phyloP scores from a whole-genome alignment of 257 asterid genomes.

The Jacaranda mimosifolia region DNA sequence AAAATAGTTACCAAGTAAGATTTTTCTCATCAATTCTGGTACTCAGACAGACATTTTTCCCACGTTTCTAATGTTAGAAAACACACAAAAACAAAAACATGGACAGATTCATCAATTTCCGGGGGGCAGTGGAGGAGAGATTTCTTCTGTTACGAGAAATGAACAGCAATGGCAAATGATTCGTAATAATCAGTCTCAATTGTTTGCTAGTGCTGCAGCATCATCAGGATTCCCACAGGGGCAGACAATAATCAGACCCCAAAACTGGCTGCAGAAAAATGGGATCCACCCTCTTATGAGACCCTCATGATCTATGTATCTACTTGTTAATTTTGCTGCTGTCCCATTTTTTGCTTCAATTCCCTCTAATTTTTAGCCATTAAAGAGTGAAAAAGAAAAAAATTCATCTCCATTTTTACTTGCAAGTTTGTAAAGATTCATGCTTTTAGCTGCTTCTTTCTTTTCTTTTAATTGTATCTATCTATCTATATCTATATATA shows the following conservation, averaged over 20 bases:
- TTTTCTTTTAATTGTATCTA: background rate
- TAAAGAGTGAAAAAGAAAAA: slow-evolving; percentile 23
- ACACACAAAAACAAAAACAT: background rate
- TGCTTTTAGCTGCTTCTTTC: background rate
- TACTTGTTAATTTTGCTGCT: background rate
- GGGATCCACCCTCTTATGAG: slow-evolving; percentile 69
- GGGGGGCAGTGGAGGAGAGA: slow-evolving; percentile 50
- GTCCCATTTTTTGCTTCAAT: slow-evolving; percentile 14
- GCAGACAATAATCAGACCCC: slow-evolving; percentile 38
- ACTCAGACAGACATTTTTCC: too few relatives aligned
- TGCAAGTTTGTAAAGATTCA: slow-evolving; percentile 23
- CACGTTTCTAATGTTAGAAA: background rate
- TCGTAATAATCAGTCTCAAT: slow-evolving; percentile 44
- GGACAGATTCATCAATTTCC: slow-evolving; percentile 46
- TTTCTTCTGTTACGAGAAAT: slow-evolving; percentile 36
- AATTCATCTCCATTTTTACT: slow-evolving; percentile 5
- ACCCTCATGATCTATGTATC: slow-evolving; percentile 48
- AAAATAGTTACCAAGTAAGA: slow-evolving; percentile 52
- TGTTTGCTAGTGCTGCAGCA: slow-evolving; percentile 90
- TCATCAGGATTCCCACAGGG: slow-evolving; percentile 96
- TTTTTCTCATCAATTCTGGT: background rate
- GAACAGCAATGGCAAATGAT: slow-evolving; percentile 55
- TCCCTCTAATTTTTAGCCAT: slow-evolving; percentile 9
- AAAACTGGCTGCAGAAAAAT: slow-evolving; percentile 65
- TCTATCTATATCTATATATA: too few relatives aligned